Base-by-base conservation (phyloP, 2,329 filamentous ascomycete species). In the Bimuria novae-zelandiae region DNA sequence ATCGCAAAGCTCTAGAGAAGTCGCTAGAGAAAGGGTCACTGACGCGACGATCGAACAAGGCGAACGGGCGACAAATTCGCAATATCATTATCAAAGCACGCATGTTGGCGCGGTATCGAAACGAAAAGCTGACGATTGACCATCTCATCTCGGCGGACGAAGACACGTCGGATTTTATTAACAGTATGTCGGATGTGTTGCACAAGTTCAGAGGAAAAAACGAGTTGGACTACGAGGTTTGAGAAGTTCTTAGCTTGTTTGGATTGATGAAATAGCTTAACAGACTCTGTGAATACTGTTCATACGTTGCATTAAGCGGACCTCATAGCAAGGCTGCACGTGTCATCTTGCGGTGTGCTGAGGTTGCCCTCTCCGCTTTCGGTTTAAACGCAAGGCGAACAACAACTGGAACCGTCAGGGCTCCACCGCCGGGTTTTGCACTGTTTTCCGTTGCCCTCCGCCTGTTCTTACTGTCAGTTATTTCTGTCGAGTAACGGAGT, bases 11-110 rank as follows among this genome's bases (percentile, higher is more conserved):
- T 14, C n/a, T 42, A 12, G 39, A 42, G n/a, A 42, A 10, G 21
- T 10, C 21, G 5, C n/a, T 42, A 17, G 37, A 40, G 19, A 42
- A 42, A 7, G 21, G 21, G 2, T n/a, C 39, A 4, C n/a, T 42
- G 39, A 29, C 23, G 21, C 21, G 23, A 27, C 12, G 23, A 22
- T 33, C 25, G 14, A 33, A 45, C 19, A 30, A 32, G 17, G 39
- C 39, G 19, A 45, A 45, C 19, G 42, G 42, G 7, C 42, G 42
- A 14, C 42, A 45, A 16, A 45, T 45, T 19, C 42, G 42, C n/a
- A 45, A 45, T 16, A 45, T 32, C 16, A 27, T 45, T 6, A 32
- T 23, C 25, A 29, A 29, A 32, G 42, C 42, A n/a, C 21, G 39
- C 11, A 42, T 25, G 39, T n/a, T 42, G 39, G 41, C 25, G 16